These are phyloP conservation scores for Kuraishia molischiana DNA, from an alignment of 805 yeast species.

Conservation along the genomic window DNA sequence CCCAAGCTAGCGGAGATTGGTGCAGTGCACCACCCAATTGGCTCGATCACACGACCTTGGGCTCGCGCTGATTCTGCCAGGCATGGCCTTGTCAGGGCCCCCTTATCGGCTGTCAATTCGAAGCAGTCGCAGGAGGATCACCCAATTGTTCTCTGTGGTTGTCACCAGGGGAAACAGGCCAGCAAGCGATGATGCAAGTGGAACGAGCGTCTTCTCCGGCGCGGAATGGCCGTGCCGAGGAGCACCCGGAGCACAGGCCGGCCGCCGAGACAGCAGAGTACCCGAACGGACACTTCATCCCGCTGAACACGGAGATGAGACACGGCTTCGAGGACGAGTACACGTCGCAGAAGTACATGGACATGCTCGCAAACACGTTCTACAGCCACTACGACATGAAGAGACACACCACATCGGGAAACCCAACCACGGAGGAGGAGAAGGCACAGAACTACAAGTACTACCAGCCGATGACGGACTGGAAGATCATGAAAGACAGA, in stretches of 20 bases:
- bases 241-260: too few species aligned
- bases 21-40: too few species aligned
- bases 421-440: conserved; percentile 52
- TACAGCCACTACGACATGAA: conserved; percentile 85
- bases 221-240: neutral
- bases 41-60: too few species aligned
- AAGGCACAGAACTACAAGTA: conserved; percentile 33
- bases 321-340: conserved; percentile 63
- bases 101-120: too few species aligned
- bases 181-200: neutral
- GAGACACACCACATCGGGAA: conserved; percentile 85
- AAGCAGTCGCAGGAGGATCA: too few species aligned
- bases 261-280: too few species aligned
- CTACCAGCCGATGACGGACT: conserved; percentile 70
- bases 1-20: too few species aligned
- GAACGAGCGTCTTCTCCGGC: neutral
- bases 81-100: too few species aligned
- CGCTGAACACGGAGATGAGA: conserved; percentile 47
- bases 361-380: conserved; percentile 52
- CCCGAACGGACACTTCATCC: conserved; percentile 35
- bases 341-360: conserved; percentile 42
- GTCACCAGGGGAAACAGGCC: too few species aligned
- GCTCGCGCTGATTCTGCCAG: too few species aligned
- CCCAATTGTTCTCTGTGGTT: too few species aligned
- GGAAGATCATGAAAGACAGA: conserved; percentile 86